Evolutionary conservation across 768 basidiomycete genomes (phyloP).

Genomic region (Lentinula edodes): DNA sequence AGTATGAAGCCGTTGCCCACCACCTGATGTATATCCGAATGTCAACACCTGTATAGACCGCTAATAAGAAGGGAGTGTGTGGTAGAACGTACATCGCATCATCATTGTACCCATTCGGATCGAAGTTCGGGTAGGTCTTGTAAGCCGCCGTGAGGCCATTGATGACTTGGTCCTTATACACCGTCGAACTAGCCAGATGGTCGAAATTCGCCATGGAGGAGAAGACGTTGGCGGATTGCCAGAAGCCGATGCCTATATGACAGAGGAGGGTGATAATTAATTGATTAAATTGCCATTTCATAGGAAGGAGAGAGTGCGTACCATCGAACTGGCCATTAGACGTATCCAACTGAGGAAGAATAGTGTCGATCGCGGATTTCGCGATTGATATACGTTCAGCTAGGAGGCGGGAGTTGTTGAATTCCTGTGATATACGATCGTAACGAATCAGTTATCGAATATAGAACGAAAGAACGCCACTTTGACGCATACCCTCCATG

Average conservation of each 20-base stretch:
- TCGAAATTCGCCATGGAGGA: constrained; percentile 48
- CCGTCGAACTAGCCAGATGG: constrained; percentile 27
- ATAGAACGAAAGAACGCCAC: neutral
- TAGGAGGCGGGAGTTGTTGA: constrained; percentile 30
- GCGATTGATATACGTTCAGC: constrained; percentile 35
- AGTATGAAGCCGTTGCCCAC: constrained; percentile 51
- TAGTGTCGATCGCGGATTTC: constrained; percentile 34
- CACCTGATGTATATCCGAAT: constrained; percentile 23
- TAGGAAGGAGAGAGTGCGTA: constrained; percentile 5
- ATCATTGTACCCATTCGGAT: constrained; percentile 44
- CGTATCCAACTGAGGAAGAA: constrained; percentile 30
- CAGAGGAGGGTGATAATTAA: neutral
- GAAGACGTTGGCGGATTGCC: constrained; percentile 49
- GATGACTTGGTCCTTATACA: constrained; percentile 31
- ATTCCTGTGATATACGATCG: constrained; percentile 26
- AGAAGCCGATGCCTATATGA: constrained; percentile 39
- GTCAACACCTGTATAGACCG: neutral
- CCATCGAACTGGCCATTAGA: constrained; percentile 39
- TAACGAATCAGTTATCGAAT: neutral
- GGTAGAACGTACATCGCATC: constrained; percentile 33
- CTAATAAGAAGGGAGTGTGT: no score
- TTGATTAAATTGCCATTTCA: no score
- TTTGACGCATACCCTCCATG: constrained; percentile 21
- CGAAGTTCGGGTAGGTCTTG: constrained; percentile 31
- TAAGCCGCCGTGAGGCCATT: constrained; percentile 37